Base-by-base conservation (phyloP, 2,329 filamentous ascomycete genomes). In the Boeremia lycopersici region DNA sequence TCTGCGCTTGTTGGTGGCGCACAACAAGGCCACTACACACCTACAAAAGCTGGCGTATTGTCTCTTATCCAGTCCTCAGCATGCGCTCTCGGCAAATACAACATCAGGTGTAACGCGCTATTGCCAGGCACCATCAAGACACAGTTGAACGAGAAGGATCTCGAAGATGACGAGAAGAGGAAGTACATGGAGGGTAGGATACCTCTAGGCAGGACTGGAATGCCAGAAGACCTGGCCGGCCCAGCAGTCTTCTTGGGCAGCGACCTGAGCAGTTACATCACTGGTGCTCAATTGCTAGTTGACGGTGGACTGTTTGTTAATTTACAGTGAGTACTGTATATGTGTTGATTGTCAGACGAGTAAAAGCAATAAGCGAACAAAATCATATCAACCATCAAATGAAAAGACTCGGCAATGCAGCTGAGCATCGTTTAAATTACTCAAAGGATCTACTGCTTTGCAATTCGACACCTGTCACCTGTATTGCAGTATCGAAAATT, bases 301-400 rank as follows among this genome's bases (percentile, higher is more conserved):
- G 92, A 96, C 75, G 93, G 92, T 10, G 92, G 93, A 0, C 74
- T 93, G 58, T 96, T 95, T 80, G 92, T 96, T 13, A 96, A 96
- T 75, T 78, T 96, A 46, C 71, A 74, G 48, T 70, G 23, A 43
- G 9, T 19, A 17, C 17, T 2, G 6, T 11, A 11, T 29, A 1
- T 26, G 6, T 19, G 3, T 6, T 29, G 11, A 12, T 13, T 25
- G 6, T 6, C n/a, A 28, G 6, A 17, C 8, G 10, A 40, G 40
- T 3, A 7, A 26, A 26, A 17, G 11, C 33, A 35, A 17, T 17
- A 19, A 23, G 19, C 19, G 19, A 23, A 23, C 5, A 23, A 23
- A 23, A 5, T 23, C 19, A 23, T 2, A 23, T 23, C 19, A 23
- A 23, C 19, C 5, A 23, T 23, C 19, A 23, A 23, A 23, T 23